Evolutionary conservation across 2,329 filamentous ascomycete species (phyloP), one percentile per base, ranked within the genome.

Genomic region (Neoscytalidium dimidiatum): DNA sequence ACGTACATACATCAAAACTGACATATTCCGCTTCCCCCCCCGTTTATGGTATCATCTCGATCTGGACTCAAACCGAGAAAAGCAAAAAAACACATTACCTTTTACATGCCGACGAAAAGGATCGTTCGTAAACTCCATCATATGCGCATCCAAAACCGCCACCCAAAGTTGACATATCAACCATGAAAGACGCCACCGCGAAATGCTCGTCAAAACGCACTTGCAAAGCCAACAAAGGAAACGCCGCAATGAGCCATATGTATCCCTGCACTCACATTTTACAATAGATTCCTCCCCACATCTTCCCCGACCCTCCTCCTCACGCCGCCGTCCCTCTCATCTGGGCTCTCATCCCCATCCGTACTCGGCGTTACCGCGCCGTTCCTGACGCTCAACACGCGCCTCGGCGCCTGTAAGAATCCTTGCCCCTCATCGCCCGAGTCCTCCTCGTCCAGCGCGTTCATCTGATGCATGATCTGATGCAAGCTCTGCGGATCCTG

Each of bases 381-480:
- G 17, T 63, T 63, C 23, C 61, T 21, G 7, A 63, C 61, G 33
- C 46, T 63, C 48, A 63, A 17, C n/a, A 46, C 41, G 6, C 56
- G 26, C 17, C 41, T 26, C 21, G 53, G 35, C 9, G n/a, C 56
- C 23, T 28, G 17, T 41, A 60, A 7, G 19, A 57, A 57, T 7
- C 35, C 52, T 9, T 41, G n/a, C 7, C 52, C 53, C 31, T 43
- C 35, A 35, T 41, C 58, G 29, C 26, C 58, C 13, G 38, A 44
- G 28, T 62, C 57, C 4, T 62, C 58, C 8, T 49, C 44, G 31
- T 62, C 46, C 33, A 62, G 58, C 19, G 46, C 21, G 33, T 51
- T 51, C 58, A 62, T 49, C 33, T 62, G 58, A 14, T 28, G 44
- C 41, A 60, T 60, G 56, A 60, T 60, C 38, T 44, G 43, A 13